Percentiles rank a stretch among this genome's conserved stretches.
Evolutionary conservation across 192 early-diverging fungal species (phyloP).

Genomic region (Chytriomyces sp.): DNA sequence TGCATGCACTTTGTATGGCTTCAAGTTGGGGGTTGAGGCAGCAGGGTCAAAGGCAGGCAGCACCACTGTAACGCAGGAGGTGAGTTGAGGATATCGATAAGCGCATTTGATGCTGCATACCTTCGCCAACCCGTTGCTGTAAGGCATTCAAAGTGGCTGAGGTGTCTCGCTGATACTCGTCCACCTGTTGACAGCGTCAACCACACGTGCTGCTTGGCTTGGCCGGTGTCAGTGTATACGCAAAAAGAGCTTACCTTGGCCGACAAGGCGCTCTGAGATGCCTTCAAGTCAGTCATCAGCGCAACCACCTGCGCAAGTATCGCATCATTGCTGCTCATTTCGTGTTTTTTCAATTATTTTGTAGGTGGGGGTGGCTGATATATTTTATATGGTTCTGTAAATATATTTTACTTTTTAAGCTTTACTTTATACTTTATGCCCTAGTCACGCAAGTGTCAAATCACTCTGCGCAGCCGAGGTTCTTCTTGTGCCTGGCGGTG

Average conservation of each 20-base stretch:
- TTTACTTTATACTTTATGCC: too few relatives aligned
- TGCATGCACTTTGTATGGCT: slow-evolving; percentile 23
- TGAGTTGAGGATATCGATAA: slow-evolving; percentile 1
- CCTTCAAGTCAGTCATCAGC: slow-evolving; percentile 11
- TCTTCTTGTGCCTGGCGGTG: too few relatives aligned
- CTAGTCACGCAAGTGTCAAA: too few relatives aligned
- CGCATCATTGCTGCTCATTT: slow-evolving; percentile 7
- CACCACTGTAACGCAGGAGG: neutral
- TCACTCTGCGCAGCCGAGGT: too few relatives aligned
- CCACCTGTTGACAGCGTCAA: slow-evolving; percentile 23
- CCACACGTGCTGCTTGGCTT: neutral
- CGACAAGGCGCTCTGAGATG: slow-evolving; percentile 2
- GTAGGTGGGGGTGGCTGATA: neutral
- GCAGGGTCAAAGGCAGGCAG: neutral
- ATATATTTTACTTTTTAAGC: too few relatives aligned
- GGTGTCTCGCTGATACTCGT: slow-evolving; percentile 23
- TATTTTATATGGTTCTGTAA: too few relatives aligned
- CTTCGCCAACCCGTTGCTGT: slow-evolving; percentile 21
- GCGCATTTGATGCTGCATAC: neutral
- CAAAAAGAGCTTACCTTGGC: slow-evolving; percentile 9
- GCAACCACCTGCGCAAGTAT: slow-evolving; percentile 16
- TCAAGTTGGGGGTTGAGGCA: neutral
- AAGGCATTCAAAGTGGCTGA: neutral
- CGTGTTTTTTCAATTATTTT: neutral
- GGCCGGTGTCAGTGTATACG: neutral